Percentiles rank a stretch among this genome's conserved stretches.
These are phyloP conservation scores for bread wheat (Triticum aestivum) DNA, from an alignment of 176 grass and related monocot genomes.

Conservation along the genomic window DNA sequence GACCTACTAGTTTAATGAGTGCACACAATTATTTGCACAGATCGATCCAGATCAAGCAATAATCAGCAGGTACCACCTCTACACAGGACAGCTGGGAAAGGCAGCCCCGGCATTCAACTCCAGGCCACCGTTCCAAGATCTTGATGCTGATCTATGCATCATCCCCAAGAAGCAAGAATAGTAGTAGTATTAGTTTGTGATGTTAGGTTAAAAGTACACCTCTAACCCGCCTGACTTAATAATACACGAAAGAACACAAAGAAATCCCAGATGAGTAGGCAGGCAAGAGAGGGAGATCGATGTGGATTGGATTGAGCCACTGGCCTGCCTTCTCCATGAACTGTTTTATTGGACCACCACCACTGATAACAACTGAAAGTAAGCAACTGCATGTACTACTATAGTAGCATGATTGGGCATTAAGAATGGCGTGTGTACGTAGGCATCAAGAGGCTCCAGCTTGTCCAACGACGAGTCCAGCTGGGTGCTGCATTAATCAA, in stretches of 20 bases:
- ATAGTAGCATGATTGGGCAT: not conserved
- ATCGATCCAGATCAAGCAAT: constrained; percentile 19
- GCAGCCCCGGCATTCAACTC: constrained; percentile 1
- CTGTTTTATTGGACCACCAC: not conserved
- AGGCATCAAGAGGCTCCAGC: constrained; percentile 30
- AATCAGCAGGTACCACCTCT: not conserved
- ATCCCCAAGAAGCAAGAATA: not conserved
- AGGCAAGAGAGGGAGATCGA: not conserved
- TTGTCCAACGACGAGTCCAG: constrained; percentile 45
- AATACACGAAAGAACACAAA: not conserved
- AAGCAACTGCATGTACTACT: constrained; percentile 1
- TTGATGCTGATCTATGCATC: constrained; percentile 15
- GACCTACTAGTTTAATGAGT: not conserved
- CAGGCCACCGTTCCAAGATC: constrained; percentile 37
- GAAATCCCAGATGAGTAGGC: constrained; percentile 27
- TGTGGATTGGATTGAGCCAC: constrained; percentile 20
- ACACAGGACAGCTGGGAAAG: constrained; percentile 27
- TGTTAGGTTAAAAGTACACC: constrained; percentile 48
- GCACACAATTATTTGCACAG: constrained; percentile 22
- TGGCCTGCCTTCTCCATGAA: not conserved
- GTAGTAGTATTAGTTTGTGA: not conserved
- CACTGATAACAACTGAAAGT: too few relatives aligned
- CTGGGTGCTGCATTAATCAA: constrained; percentile 30
- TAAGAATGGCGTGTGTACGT: constrained; percentile 18
- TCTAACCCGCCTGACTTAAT: constrained; percentile 23